phyloP scores from a whole-genome alignment of 2,329 filamentous ascomycete species.

The Ilyonectria robusta region DNA sequence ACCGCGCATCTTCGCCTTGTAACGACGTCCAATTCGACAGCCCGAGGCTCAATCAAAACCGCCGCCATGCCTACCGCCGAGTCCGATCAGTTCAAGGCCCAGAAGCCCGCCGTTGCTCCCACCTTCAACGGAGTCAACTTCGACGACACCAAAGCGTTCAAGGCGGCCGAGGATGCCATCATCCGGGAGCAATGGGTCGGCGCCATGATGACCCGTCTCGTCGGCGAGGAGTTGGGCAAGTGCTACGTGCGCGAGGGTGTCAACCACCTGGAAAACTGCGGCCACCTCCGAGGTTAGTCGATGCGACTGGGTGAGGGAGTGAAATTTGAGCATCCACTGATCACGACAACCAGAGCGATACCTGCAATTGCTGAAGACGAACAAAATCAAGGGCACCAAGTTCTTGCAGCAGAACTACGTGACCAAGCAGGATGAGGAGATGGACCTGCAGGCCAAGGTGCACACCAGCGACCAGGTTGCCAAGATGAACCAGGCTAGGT shows the following conservation, averaged over 20 bases:
- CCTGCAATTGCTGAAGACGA: slow-evolving; percentile 81
- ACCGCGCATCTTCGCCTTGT: slow-evolving; percentile 36
- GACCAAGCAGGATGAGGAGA: slow-evolving; percentile 63
- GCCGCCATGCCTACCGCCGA: slow-evolving; percentile 84
- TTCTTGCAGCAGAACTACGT: slow-evolving; percentile 86
- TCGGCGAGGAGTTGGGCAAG: slow-evolving; percentile 86
- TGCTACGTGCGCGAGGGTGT: slow-evolving; percentile 89
- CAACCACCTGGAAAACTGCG: slow-evolving; percentile 91
- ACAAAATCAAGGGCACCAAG: slow-evolving; percentile 84
- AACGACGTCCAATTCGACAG: slow-evolving; percentile 29
- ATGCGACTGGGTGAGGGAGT: slow-evolving; percentile 15
- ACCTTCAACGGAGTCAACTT: slow-evolving; percentile 91
- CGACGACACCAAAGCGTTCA: slow-evolving; percentile 84
- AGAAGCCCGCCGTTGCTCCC: slow-evolving; percentile 85
- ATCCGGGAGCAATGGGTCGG: slow-evolving; percentile 91
- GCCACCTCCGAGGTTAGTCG: slow-evolving; percentile 81
- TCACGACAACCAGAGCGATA: slow-evolving; percentile 74
- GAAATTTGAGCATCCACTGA: slow-evolving; percentile 32
- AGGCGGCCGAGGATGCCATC: slow-evolving; percentile 86
- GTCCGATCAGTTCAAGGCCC: slow-evolving; percentile 84
- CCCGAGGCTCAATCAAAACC: slow-evolving; percentile 32
- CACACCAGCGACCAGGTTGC: slow-evolving; percentile 58
- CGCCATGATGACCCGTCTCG: slow-evolving; percentile 89
- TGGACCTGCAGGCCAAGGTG: slow-evolving; percentile 56
- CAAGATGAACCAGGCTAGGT: slow-evolving; percentile 55